phyloP scores from a whole-genome alignment of 257 asterid species.

The Echites panduratus region DNA sequence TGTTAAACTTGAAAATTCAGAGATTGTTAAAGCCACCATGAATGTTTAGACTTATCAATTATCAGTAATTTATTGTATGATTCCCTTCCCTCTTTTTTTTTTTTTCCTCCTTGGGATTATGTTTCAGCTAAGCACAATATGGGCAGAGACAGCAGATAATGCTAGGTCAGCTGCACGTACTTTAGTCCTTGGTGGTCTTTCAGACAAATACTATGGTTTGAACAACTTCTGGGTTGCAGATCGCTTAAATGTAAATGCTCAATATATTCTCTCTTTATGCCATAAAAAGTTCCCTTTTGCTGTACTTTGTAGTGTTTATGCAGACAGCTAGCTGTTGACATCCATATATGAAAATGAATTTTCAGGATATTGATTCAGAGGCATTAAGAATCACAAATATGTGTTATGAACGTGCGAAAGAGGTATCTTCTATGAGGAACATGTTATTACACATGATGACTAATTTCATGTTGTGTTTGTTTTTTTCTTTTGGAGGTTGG shows the following conservation, averaged over 20 bases:
- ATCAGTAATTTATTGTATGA: neutral
- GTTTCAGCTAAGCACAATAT: slow-evolving; percentile 80
- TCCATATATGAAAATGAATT: slow-evolving; percentile 8
- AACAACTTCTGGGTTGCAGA: slow-evolving; percentile 81
- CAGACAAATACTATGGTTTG: slow-evolving; percentile 68
- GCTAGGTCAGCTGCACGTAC: slow-evolving; percentile 91
- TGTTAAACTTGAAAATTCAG: neutral
- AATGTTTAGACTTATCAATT: neutral
- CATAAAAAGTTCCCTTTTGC: neutral
- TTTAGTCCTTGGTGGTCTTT: slow-evolving; percentile 80
- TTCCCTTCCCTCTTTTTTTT: neutral
- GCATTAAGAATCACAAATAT: slow-evolving; percentile 50
- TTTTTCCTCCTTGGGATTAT: neutral
- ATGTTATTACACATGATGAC: neutral
- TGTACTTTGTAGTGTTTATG: neutral
- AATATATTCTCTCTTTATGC: slow-evolving; percentile 1
- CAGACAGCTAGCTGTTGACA: slow-evolving; percentile 1
- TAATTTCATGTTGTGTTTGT: neutral
- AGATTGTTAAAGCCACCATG: neutral
- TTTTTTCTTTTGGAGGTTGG: neutral
- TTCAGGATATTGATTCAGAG: slow-evolving; percentile 77
- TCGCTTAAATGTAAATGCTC: slow-evolving; percentile 50
- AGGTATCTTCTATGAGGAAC: slow-evolving; percentile 33
- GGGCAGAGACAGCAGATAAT: slow-evolving; percentile 90
- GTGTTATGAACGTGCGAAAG: slow-evolving; percentile 77